phyloP scores from a whole-genome alignment of 1,284 basidiomycete species.

The Apiotrichum laibachii region DNA sequence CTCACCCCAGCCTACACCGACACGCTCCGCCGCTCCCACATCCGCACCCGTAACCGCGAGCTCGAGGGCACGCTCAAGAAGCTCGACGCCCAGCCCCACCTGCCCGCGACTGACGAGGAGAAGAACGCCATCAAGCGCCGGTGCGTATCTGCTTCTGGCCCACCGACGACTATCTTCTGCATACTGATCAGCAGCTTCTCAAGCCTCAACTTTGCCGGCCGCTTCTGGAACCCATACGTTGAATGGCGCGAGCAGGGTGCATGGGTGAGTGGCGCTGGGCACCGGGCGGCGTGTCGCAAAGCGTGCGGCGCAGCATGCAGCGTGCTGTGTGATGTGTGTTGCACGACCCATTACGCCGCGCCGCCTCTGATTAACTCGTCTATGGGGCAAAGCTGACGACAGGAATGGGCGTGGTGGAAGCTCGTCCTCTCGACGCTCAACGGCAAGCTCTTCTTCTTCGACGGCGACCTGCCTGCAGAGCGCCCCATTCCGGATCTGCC shows the following conservation, averaged over 20 bases:
- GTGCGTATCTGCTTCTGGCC: slow-evolving; percentile 23
- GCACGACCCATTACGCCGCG: too few relatives aligned
- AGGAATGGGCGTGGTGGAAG: slow-evolving; percentile 51
- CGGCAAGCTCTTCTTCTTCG: slow-evolving; percentile 43
- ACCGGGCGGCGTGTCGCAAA: neutral
- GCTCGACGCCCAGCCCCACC: slow-evolving; percentile 13
- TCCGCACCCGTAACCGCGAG: slow-evolving; percentile 32
- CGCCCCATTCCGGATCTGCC: slow-evolving; percentile 45
- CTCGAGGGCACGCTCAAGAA: slow-evolving; percentile 25
- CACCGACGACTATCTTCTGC: neutral
- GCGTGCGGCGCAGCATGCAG: neutral
- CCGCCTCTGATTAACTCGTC: too few relatives aligned
- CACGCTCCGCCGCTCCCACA: slow-evolving; percentile 41
- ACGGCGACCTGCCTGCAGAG: slow-evolving; percentile 40
- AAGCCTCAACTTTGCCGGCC: slow-evolving; percentile 42
- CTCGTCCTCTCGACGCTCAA: slow-evolving; percentile 43
- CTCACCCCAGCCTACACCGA: slow-evolving; percentile 46
- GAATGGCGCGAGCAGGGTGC: slow-evolving; percentile 57
- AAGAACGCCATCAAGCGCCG: slow-evolving; percentile 47
- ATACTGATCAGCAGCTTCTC: slow-evolving; percentile 29
- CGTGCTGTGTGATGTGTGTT: too few relatives aligned
- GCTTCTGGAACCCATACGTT: slow-evolving; percentile 52
- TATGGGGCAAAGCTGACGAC: neutral
- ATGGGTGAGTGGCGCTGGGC: slow-evolving; percentile 34
- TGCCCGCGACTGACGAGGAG: slow-evolving; percentile 44